Conservation (phyloP, 2,329 filamentous ascomycete species). For the Periconia sp. region DNA sequence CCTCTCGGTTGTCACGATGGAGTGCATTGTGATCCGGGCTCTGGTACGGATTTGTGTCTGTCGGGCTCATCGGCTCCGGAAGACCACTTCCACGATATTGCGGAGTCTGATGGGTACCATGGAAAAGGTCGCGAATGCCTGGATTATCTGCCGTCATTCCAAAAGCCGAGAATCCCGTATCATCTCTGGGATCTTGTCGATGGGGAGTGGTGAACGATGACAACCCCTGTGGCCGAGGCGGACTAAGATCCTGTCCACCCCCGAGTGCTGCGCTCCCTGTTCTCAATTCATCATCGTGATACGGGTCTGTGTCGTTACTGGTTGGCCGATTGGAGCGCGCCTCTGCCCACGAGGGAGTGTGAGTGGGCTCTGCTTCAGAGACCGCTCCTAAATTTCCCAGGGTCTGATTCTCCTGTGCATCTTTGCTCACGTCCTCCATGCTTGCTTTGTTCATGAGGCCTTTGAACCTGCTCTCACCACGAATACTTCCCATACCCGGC, state of each 20-base stretch:
- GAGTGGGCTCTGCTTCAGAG: constrained; percentile 52
- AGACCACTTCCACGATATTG: constrained; percentile 47
- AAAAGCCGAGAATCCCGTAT: constrained; percentile 61
- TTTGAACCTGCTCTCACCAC: constrained; percentile 82
- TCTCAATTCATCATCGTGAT: constrained; percentile 64
- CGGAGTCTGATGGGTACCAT: constrained; percentile 59
- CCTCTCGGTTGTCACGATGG: constrained; percentile 64
- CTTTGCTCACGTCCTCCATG: constrained; percentile 61
- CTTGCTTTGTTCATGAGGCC: constrained; percentile 80
- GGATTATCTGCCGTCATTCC: constrained; percentile 61
- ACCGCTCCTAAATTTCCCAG: constrained; percentile 56
- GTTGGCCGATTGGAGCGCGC: constrained; percentile 50
- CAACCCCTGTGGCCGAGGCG: constrained; percentile 49
- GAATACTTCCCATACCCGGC: constrained; percentile 63
- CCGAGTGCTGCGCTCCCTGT: constrained; percentile 73
- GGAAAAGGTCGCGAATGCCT: constrained; percentile 59
- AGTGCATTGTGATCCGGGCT: constrained; percentile 78
- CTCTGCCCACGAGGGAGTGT: constrained; percentile 56
- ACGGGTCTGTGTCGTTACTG: constrained; percentile 72
- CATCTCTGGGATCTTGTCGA: constrained; percentile 57
- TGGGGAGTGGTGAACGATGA: constrained; percentile 44
- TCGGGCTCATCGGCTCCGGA: constrained; percentile 82
- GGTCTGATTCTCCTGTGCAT: constrained; percentile 58
- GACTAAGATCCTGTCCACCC: constrained; percentile 71
- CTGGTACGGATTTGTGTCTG: constrained; percentile 93